Percentiles rank a stretch among this genome's conserved stretches.
phyloP scores from a whole-genome alignment of 2,329 filamentous ascomycete genomes.

The Fonsecaea multimorphosa region DNA sequence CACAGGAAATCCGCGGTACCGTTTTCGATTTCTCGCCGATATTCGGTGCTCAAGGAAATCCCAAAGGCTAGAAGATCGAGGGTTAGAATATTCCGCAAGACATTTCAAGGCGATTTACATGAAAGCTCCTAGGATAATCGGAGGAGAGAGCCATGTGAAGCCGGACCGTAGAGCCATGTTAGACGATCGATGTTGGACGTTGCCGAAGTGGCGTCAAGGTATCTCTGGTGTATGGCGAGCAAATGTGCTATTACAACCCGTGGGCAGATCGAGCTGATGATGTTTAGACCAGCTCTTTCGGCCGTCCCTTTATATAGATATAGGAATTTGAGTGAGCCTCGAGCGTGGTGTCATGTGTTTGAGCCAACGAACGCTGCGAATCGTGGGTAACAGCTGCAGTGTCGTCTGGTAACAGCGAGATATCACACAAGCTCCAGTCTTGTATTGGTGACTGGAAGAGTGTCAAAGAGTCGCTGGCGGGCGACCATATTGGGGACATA shows the following conservation, averaged over 20 bases:
- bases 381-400: background rate
- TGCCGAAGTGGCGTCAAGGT: background rate
- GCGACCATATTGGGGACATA: background rate
- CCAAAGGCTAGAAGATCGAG: conserved; percentile 1
- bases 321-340: background rate
- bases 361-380: background rate
- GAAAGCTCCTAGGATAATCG: background rate
- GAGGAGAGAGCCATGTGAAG: background rate
- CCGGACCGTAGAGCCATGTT: background rate
- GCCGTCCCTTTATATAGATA: background rate
- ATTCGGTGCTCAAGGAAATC: conserved; percentile 12
- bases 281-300: background rate
- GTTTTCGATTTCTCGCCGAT: background rate
- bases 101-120: background rate
- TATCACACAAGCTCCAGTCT: background rate
- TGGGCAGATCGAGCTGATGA: background rate
- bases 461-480: background rate
- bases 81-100: background rate
- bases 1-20: conserved; percentile 13
- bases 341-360: background rate
- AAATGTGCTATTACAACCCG: background rate
- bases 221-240: background rate
- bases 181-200: background rate
- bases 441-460: background rate
- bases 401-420: background rate